Evolutionary conservation across 2,329 filamentous ascomycete species (phyloP).

Genomic region (Basipetospora chlamydospora): DNA sequence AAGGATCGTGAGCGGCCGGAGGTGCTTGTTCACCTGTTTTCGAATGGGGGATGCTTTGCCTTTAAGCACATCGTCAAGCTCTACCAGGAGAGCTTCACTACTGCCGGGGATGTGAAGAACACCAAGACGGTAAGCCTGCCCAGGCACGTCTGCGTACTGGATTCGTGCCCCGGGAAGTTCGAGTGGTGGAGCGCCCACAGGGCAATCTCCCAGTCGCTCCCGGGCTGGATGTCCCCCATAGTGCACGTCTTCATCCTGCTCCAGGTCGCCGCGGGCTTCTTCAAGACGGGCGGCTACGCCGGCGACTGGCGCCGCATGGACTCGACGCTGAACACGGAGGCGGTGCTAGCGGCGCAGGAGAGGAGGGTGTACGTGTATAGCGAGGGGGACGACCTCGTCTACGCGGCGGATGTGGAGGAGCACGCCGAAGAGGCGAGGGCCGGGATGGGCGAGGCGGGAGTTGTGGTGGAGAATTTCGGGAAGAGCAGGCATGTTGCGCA

Average conservation of each 20-base stretch:
- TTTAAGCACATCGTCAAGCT: conserved; percentile 22
- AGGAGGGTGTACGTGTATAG: conserved; percentile 10
- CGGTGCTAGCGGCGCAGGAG: conserved; percentile 3
- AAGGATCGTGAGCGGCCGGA: conserved; percentile 12
- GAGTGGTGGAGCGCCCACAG: background rate
- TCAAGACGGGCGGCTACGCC: background rate
- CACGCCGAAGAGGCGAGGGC: conserved; percentile 8
- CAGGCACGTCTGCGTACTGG: conserved; percentile 25
- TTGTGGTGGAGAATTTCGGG: conserved; percentile 8
- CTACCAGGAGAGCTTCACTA: conserved; percentile 17
- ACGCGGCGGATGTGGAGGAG: conserved; percentile 7
- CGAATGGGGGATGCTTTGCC: conserved; percentile 34
- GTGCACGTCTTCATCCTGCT: background rate
- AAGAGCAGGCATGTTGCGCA: conserved; percentile 9
- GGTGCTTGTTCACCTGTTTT: conserved; percentile 34
- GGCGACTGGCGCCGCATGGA: conserved; percentile 7
- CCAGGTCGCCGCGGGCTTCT: background rate
- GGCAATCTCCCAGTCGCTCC: background rate
- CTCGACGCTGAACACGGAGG: conserved; percentile 7
- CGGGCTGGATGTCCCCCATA: background rate
- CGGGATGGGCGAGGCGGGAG: conserved; percentile 7
- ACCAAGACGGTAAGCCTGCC: conserved; percentile 17
- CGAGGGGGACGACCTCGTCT: conserved; percentile 7
- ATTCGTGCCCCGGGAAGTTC: conserved; percentile 2
- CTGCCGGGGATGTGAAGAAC: conserved; percentile 8